These are phyloP conservation scores for Polytrichum commune DNA, from an alignment of 225 moss, liverwort and hornwort genomes.

Conservation along the genomic window DNA sequence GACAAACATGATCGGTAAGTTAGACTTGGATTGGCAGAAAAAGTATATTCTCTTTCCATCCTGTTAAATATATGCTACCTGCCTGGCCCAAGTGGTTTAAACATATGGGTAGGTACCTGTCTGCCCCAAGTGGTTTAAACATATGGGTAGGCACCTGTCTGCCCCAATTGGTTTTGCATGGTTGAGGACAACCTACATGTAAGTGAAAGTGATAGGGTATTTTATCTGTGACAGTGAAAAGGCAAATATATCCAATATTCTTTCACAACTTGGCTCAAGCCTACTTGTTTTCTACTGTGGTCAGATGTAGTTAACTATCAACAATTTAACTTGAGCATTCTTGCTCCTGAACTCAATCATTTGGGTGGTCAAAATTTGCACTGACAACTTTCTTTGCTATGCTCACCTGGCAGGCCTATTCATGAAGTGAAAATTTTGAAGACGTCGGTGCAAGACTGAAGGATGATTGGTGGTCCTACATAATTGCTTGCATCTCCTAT, in stretches of 20 bases:
- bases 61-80: background rate
- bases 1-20: constrained; percentile 61
- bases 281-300: background rate
- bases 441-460: constrained; percentile 45
- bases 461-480: constrained; percentile 7
- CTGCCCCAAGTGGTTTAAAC: too few relatives aligned
- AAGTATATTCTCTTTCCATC: background rate
- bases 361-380: background rate
- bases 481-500: too few relatives aligned
- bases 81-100: background rate
- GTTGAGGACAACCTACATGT: background rate
- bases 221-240: background rate
- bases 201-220: constrained; percentile 2
- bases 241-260: constrained; percentile 1
- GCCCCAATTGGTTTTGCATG: too few relatives aligned
- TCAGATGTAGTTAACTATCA: too few relatives aligned
- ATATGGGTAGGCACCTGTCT: background rate
- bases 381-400: background rate
- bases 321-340: background rate
- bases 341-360: background rate
- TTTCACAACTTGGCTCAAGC: background rate
- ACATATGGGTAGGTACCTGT: background rate
- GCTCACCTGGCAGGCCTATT: constrained; percentile 43
- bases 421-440: constrained; percentile 59
- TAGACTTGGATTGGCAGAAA: background rate